Conservation (phyloP, 1,139 yeast species). For the Casaregolazyma suthepensis region DNA sequence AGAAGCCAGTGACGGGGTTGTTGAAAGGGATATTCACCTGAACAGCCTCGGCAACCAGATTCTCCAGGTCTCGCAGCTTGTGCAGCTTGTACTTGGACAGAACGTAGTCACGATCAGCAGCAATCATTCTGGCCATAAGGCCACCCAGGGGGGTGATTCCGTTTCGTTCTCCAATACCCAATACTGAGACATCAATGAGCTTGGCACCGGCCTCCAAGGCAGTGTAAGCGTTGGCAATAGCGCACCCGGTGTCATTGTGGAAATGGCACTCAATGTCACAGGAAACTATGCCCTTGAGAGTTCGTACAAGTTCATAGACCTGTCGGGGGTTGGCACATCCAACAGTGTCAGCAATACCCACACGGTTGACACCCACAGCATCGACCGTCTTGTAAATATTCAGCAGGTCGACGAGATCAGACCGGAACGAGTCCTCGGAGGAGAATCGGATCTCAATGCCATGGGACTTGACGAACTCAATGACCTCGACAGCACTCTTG, state of each 20-base stretch:
- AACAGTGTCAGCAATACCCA: slow-evolving; percentile 98
- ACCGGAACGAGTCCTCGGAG: slow-evolving; percentile 95
- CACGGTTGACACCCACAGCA: slow-evolving; percentile 97
- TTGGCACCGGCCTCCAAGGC: slow-evolving; percentile 98
- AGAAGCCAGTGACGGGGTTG: slow-evolving; percentile 98
- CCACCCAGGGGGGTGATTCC: slow-evolving; percentile 98
- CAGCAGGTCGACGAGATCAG: slow-evolving; percentile 89
- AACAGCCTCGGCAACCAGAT: slow-evolving; percentile 93
- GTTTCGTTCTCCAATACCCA: slow-evolving; percentile 98
- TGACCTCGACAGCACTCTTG: slow-evolving; percentile 91
- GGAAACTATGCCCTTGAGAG: slow-evolving; percentile 85
- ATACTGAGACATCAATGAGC: slow-evolving; percentile 88
- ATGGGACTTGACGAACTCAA: slow-evolving; percentile 94
- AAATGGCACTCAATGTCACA: slow-evolving; percentile 98
- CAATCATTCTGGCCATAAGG: slow-evolving; percentile 98
- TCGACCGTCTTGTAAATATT: slow-evolving; percentile 96
- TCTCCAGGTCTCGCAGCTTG: slow-evolving; percentile 92
- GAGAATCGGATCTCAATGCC: slow-evolving; percentile 96
- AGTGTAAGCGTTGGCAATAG: slow-evolving; percentile 96
- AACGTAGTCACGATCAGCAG: slow-evolving; percentile 96
- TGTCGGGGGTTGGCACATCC: slow-evolving; percentile 99
- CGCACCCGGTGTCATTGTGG: slow-evolving; percentile 99
- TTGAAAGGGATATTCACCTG: slow-evolving; percentile 96
- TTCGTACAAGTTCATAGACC: slow-evolving; percentile 92
- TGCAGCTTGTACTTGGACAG: slow-evolving; percentile 91